Evolutionary conservation across 2,329 filamentous ascomycete species (phyloP).

Genomic region (Trichoderma citrinoviride): DNA sequence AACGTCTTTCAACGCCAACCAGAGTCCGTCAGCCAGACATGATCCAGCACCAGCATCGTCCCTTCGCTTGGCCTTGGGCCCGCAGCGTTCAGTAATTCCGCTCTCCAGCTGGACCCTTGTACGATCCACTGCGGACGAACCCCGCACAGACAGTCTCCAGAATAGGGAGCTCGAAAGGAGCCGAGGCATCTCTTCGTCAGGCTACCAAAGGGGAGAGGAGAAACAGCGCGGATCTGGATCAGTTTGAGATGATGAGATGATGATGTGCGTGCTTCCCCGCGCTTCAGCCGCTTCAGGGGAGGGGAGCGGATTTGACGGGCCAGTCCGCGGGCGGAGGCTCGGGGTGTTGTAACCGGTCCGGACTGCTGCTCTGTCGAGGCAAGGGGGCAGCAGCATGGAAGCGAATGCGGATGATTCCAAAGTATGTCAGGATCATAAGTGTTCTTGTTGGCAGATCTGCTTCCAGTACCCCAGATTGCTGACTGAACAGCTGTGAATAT

Average conservation of each 20-base stretch:
- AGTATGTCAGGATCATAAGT: not conserved
- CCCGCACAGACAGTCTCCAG: not conserved
- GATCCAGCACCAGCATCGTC: not conserved
- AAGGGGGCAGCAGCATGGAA: not conserved
- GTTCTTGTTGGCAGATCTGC: not conserved
- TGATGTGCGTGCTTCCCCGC: not conserved
- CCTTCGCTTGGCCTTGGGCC: not conserved
- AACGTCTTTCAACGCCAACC: not conserved
- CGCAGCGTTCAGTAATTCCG: not conserved
- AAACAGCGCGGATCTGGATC: not conserved
- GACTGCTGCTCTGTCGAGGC: not conserved
- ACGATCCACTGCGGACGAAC: constrained; percentile 16
- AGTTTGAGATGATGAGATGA: not conserved
- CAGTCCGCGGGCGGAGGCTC: not conserved
- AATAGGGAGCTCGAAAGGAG: constrained; percentile 3
- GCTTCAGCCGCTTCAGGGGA: not conserved
- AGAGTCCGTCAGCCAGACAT: not conserved
- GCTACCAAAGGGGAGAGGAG: not conserved
- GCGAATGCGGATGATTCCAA: not conserved
- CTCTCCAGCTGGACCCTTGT: not conserved
- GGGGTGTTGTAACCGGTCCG: not conserved
- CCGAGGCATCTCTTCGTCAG: constrained; percentile 12
- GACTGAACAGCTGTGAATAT: not conserved
- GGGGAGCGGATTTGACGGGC: not conserved
- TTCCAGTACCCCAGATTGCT: not conserved